Evolutionary conservation across 177 flowering plant species (phyloP).

Genomic region (Tripterygium wilfordii): DNA sequence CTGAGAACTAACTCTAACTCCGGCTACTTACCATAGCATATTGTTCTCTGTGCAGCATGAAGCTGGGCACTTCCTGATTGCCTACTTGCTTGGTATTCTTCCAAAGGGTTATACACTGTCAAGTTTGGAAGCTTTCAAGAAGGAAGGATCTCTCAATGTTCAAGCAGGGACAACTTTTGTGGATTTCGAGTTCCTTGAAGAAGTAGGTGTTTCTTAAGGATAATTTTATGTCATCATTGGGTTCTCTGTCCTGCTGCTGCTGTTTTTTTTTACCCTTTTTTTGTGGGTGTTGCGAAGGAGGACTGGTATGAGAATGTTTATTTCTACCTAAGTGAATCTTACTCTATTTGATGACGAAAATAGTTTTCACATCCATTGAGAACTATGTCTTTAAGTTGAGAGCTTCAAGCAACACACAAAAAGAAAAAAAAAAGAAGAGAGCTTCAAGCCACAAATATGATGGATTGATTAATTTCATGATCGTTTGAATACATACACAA

Average conservation of each 20-base stretch:
- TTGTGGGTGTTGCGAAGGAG: too few relatives aligned
- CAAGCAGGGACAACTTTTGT: constrained; percentile 98
- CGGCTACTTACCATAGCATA: background rate
- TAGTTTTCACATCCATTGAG: too few relatives aligned
- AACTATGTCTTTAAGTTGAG: too few relatives aligned
- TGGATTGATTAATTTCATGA: too few relatives aligned
- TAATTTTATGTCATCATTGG: background rate
- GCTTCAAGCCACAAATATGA: too few relatives aligned
- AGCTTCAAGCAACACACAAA: too few relatives aligned
- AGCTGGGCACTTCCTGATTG: constrained; percentile 94
- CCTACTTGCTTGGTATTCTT: constrained; percentile 88
- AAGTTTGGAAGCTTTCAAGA: constrained; percentile 73
- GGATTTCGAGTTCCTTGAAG: constrained; percentile 85
- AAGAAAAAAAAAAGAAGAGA: too few relatives aligned
- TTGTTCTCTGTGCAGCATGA: constrained; percentile 59
- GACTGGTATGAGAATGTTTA: too few relatives aligned
- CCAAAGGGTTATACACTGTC: constrained; percentile 77
- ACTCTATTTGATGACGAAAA: too few relatives aligned
- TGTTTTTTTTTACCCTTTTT: background rate
- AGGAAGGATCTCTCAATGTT: constrained; percentile 89
- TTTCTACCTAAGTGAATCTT: too few relatives aligned
- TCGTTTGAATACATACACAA: too few relatives aligned
- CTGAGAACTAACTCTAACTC: too few relatives aligned
- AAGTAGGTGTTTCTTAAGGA: constrained; percentile 33
- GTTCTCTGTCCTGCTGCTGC: background rate